phyloP scores from a whole-genome alignment of 169 alveolate genomes.

The Eimeria maxima region DNA sequence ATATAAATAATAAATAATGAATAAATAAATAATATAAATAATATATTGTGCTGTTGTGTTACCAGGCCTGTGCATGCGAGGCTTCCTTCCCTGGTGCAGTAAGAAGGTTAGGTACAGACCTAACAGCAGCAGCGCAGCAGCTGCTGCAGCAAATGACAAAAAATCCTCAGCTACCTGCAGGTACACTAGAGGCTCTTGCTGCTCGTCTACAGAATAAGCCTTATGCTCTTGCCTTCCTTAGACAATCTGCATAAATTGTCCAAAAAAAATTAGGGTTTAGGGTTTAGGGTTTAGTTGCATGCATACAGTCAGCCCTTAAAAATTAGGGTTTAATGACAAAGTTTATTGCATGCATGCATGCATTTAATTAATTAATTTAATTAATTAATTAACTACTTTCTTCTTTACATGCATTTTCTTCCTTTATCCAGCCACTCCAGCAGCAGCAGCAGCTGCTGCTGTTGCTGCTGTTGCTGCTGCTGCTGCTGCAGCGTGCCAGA shows the following conservation, averaged over 20 bases:
- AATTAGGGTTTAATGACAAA: not conserved
- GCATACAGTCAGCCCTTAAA: no score
- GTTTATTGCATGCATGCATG: not conserved
- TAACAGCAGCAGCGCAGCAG: conserved; percentile 60
- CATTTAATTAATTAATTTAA: no score
- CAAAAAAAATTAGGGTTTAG: not conserved
- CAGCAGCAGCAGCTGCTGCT: conserved; percentile 24
- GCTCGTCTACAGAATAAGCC: conserved; percentile 1
- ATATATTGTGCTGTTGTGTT: not conserved
- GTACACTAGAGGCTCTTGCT: conserved; percentile 5
- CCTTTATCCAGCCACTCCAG: not conserved
- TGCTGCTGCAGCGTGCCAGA: not conserved
- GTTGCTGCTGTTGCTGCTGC: no score
- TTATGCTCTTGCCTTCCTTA: conserved; percentile 29
- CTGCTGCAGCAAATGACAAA: conserved; percentile 50
- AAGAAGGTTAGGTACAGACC: not conserved
- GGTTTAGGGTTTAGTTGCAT: conserved; percentile 7
- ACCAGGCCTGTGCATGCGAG: conserved; percentile 67
- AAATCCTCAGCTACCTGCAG: conserved; percentile 19
- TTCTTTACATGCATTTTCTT: not conserved
- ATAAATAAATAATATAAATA: no score
- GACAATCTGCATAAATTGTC: not conserved
- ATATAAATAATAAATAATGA: no score
- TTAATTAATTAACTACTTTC: not conserved
- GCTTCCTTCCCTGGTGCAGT: conserved; percentile 38